Percentiles rank a stretch among this genome's conserved stretches.
phyloP scores from a whole-genome alignment of 1,284 basidiomycete genomes.

The Pseudozyma tsukubaensis region DNA sequence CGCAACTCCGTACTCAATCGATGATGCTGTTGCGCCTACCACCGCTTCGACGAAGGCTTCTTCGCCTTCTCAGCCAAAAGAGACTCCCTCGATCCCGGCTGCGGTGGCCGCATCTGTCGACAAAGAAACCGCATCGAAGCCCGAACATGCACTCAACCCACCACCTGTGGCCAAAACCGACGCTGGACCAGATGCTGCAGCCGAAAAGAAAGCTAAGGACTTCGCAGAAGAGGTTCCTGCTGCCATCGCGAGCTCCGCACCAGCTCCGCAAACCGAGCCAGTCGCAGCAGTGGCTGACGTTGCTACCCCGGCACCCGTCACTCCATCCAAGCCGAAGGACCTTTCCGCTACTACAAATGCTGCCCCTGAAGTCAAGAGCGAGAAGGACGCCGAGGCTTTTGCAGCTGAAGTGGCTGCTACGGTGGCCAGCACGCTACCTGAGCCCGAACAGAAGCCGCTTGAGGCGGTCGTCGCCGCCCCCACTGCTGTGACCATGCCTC shows the following conservation, averaged over 20 bases:
- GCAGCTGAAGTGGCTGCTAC: conserved; percentile 18
- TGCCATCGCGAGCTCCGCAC: conserved; percentile 10
- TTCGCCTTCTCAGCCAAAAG: not conserved
- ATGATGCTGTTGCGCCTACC: not conserved
- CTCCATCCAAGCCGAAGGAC: not conserved
- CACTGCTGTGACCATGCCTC: conserved; percentile 7
- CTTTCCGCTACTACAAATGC: not conserved
- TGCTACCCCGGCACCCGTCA: conserved; percentile 5
- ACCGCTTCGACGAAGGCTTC: not conserved
- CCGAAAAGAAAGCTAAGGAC: not conserved
- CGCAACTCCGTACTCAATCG: conserved; percentile 7
- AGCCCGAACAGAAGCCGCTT: conserved; percentile 1
- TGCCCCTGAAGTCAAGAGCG: not conserved
- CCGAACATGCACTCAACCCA: not conserved
- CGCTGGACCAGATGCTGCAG: not conserved
- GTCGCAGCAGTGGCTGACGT: conserved; percentile 13
- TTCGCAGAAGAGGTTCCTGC: conserved; percentile 24
- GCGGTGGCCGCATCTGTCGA: not conserved
- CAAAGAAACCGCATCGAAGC: not conserved
- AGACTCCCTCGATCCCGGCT: not conserved
- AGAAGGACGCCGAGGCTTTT: conserved; percentile 6
- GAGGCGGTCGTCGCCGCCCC: conserved; percentile 17
- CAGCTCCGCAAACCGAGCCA: conserved; percentile 6
- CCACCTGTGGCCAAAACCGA: not conserved
- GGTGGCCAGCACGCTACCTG: conserved; percentile 13